Percentiles rank a stretch among this genome's conserved stretches.
Evolutionary conservation across 2,329 filamentous ascomycete genomes (phyloP).

Genomic region (Stenocarpella maydis): DNA sequence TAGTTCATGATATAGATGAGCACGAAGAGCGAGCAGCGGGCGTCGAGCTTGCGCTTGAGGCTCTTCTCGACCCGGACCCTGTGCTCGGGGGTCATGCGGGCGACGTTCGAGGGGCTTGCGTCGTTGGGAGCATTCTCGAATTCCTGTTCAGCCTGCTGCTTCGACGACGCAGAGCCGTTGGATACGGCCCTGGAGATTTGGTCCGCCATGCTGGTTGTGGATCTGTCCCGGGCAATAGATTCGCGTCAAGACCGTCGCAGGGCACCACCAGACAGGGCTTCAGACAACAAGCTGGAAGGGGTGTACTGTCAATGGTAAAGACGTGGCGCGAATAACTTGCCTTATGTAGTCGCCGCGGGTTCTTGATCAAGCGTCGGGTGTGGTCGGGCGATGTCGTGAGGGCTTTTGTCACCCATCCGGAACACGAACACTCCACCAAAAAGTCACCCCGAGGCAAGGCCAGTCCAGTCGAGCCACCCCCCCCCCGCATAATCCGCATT

Average conservation of each 20-base stretch:
- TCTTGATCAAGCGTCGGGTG: neutral
- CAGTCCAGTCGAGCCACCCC: conserved; percentile 18
- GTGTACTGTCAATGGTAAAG: neutral
- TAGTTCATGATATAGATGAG: conserved; percentile 83
- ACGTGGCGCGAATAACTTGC: neutral
- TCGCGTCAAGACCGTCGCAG: neutral
- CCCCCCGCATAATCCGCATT: conserved; percentile 15
- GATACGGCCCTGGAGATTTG: conserved; percentile 30
- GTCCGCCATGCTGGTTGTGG: conserved; percentile 32
- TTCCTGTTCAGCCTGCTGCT: conserved; percentile 28
- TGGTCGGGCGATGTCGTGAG: conserved; percentile 3
- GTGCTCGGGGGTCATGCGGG: conserved; percentile 50
- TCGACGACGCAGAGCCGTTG: conserved; percentile 19
- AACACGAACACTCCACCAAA: neutral
- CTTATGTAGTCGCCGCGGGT: conserved; percentile 10
- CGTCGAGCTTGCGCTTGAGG: conserved; percentile 75
- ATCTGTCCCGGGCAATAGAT: neutral
- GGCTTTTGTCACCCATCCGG: conserved; percentile 1
- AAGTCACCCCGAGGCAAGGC: neutral
- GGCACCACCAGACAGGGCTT: conserved; percentile 11
- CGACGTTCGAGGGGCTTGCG: conserved; percentile 22
- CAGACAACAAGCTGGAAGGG: conserved; percentile 5
- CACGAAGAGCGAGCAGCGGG: conserved; percentile 72
- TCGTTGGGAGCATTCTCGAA: conserved; percentile 14
- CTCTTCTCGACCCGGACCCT: conserved; percentile 67